Conservation (phyloP, 805 yeast species). For the Schwanniomyces occidentalis region DNA sequence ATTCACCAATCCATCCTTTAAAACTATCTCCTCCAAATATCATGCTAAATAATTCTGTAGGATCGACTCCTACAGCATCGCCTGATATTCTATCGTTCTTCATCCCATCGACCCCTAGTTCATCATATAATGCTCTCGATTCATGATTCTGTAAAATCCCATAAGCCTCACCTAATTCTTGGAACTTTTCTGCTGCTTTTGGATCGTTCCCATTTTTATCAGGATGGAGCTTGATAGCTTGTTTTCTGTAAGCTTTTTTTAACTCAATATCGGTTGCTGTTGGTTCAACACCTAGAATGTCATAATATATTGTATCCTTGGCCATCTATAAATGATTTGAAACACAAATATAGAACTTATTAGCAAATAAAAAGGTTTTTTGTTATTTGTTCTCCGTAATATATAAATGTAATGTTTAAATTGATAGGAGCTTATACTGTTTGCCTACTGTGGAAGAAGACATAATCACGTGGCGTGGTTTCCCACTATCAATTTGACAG, state of each 20-base stretch:
- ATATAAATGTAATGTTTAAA: no score
- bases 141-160: constrained; percentile 76
- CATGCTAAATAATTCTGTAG: constrained; percentile 76
- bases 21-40: constrained; percentile 87
- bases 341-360: no score
- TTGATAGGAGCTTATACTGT: no score
- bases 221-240: constrained; percentile 89
- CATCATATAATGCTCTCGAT: constrained; percentile 73
- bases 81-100: constrained; percentile 64
- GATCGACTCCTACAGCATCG: constrained; percentile 73
- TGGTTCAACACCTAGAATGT: constrained; percentile 64
- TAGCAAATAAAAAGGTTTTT: no score
- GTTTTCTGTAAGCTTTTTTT: constrained; percentile 89
- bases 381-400: no score
- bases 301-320: constrained; percentile 85
- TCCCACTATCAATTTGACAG: no score
- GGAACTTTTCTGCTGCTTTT: constrained; percentile 83
- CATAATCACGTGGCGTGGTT: no score
- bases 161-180: constrained; percentile 65
- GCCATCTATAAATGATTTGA: constrained; percentile 58
- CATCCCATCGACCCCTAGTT: constrained; percentile 61
- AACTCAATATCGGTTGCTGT: constrained; percentile 79
- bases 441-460: no score
- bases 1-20: constrained; percentile 82
- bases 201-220: constrained; percentile 97